Base-by-base conservation (phyloP, 2,329 filamentous ascomycete genomes). In the Pseudogymnoascus sp. region DNA sequence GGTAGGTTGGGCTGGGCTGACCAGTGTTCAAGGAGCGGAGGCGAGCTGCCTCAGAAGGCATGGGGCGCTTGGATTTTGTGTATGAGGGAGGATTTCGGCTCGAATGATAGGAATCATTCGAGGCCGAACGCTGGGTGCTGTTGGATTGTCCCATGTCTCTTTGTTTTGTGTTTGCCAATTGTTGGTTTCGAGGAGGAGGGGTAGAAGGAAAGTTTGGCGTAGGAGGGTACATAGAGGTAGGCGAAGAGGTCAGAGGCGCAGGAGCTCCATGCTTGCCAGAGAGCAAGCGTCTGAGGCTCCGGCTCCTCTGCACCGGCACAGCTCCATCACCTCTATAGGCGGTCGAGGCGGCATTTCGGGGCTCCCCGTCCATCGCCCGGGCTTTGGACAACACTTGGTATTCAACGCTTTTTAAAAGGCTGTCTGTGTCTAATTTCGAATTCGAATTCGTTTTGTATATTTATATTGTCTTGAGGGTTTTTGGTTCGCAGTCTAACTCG, bases 21-120 rank as follows among this genome's bases (percentile, higher is more conserved):
- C 68, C 68, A 67, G 71, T 71, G 64, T 72, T 70, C 59, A 72
- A 61, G 27, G 70, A 67, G 36, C 71, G 68, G 12, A 73, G 64
- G 31, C 70, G 64, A 10, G 70, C 71, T 12, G 70, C 71, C 39
- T 73, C 71, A 3, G 71, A 73, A 2, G 67, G 70, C 33, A 40
- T 37, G 2, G 33, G 58, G 6, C 58, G 58, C 25, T 39, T 59
- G 58, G 21, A 37, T 10, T 12, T n/a, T n/a, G 37, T 15, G 27
- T 39, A 39, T 40, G 58, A 8, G n/a, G 35, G 18, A 18, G 48
- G 48, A 27, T 55, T 55, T 33, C 29, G 9, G 29, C 13, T 33
- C 29, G 48, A 21, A 55, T 55, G 29, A 33, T 55, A 55, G 9
- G 48, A 55, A 35, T 55, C 48, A n/a, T 55, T 55, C 29, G 48